Base-by-base conservation (phyloP, 768 basidiomycete genomes). In the Xerocomus spinulosus region DNA sequence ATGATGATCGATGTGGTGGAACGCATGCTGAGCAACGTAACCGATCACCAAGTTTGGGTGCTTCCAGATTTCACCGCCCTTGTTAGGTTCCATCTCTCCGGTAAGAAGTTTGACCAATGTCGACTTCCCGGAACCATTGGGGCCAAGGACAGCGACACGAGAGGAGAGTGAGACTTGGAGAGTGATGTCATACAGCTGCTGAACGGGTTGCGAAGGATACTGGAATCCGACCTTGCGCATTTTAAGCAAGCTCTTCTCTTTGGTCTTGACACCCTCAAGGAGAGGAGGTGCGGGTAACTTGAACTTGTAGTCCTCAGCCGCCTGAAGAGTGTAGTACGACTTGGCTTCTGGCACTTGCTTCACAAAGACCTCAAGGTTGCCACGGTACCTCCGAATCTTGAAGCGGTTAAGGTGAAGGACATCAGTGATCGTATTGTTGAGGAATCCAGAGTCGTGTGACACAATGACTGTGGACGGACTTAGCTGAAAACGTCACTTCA, bases 11-110 rank as follows among this genome's bases (percentile, higher is more conserved):
- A 97, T 97, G 71, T 97, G 94, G 78, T 97, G 94, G 93, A 97
- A 97, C 52, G 94, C 94, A 72, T 97, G 94, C 73, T 97, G 94
- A 34, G 94, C 94, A 57, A 97, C 94, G 74, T 97, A 97, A 64
- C 94, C 94, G 54, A 97, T 95, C 74, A 97, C 94, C 82, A 97
- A 79, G 81, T 97, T 97, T 53, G 94, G 94, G 76, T 97, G 94
- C 77, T 94, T 97, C 94, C 94, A 97, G 73, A 87, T 85, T 73
- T 93, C 91, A 78, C 94, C 94, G 54, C 90, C 90, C 74, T 83
- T 87, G 82, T 96, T 96, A 54, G 88, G 78, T 72, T 97, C 94
- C 79, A 89, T 87, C 70, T 97, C 94, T 56, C 93, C 94, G 53
- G 91, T 95, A 66, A 97, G 83, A 48, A 97, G 79, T 75, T 92